Conservation (phyloP, 2,329 filamentous ascomycete genomes). For the Claviceps cyperi region DNA sequence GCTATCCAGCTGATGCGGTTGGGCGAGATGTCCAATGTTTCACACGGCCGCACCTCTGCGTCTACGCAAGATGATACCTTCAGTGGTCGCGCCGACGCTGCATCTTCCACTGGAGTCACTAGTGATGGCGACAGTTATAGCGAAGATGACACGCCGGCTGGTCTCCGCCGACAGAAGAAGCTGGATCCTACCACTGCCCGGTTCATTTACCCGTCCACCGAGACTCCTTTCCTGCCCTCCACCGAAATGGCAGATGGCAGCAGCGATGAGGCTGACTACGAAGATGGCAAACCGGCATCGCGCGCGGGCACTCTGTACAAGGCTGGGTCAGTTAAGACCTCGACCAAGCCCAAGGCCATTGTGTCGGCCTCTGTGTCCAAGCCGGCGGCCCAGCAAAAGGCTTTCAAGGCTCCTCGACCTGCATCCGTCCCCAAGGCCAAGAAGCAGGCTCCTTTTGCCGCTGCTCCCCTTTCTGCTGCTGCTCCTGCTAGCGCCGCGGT, state of each 20-base stretch:
- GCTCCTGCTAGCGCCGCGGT: slow-evolving; percentile 6
- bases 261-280: slow-evolving; percentile 20
- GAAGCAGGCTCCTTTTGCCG: slow-evolving; percentile 26
- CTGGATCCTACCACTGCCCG: slow-evolving; percentile 27
- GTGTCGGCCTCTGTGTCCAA: slow-evolving; percentile 17
- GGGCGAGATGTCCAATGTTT: slow-evolving; percentile 85
- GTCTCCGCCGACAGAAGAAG: slow-evolving; percentile 41
- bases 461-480: slow-evolving; percentile 3
- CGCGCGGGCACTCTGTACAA: slow-evolving; percentile 23
- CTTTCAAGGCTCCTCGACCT: slow-evolving; percentile 28
- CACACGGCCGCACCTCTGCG: slow-evolving; percentile 81
- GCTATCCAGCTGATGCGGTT: slow-evolving; percentile 93
- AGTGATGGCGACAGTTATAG: slow-evolving; percentile 61
- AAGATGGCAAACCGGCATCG: slow-evolving; percentile 13
- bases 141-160: slow-evolving; percentile 43
- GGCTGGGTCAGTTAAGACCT: slow-evolving; percentile 23
- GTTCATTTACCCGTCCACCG: slow-evolving; percentile 36
- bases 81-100: slow-evolving; percentile 73
- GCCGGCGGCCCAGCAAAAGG: slow-evolving; percentile 22
- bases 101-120: slow-evolving; percentile 73
- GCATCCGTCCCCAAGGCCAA: slow-evolving; percentile 31
- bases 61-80: slow-evolving; percentile 90
- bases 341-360: slow-evolving; percentile 25
- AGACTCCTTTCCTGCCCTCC: slow-evolving; percentile 37
- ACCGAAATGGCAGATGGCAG: slow-evolving; percentile 30